Percentiles rank a stretch among this genome's conserved stretches.
Evolutionary conservation across 306 rosid species (phyloP).

Genomic region (Biancaea sappan): DNA sequence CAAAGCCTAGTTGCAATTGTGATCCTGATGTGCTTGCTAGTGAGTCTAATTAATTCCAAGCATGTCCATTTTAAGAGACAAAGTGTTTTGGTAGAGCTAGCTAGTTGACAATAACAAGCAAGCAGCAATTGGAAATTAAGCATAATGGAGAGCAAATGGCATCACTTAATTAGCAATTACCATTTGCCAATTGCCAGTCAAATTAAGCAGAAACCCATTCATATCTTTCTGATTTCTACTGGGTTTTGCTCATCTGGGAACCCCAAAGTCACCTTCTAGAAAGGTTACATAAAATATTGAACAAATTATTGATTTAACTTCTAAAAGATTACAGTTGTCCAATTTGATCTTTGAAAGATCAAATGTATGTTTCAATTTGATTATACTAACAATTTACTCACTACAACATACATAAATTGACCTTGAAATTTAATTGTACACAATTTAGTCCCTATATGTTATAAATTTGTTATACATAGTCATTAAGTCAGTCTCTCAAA

Average conservation of each 20-base stretch:
- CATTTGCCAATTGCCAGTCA: background rate
- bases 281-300: background rate
- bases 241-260: background rate
- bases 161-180: conserved; percentile 1
- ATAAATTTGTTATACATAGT: too few relatives aligned
- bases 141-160: conserved; percentile 19
- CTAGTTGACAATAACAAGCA: background rate
- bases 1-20: background rate
- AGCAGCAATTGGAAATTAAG: background rate
- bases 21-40: background rate
- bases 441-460: too few relatives aligned
- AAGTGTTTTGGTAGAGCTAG: background rate
- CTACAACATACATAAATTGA: too few relatives aligned
- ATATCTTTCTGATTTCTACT: background rate
- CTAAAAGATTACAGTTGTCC: too few relatives aligned
- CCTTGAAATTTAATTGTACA: too few relatives aligned
- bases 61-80: background rate
- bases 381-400: too few relatives aligned
- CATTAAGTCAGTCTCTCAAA: too few relatives aligned
- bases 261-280: background rate
- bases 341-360: too few relatives aligned
- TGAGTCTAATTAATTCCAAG: conserved; percentile 16
- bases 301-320: too few relatives aligned
- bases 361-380: too few relatives aligned
- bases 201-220: background rate